Evolutionary conservation across 805 yeast genomes (phyloP).

Genomic region (Danielia reshetovae): DNA sequence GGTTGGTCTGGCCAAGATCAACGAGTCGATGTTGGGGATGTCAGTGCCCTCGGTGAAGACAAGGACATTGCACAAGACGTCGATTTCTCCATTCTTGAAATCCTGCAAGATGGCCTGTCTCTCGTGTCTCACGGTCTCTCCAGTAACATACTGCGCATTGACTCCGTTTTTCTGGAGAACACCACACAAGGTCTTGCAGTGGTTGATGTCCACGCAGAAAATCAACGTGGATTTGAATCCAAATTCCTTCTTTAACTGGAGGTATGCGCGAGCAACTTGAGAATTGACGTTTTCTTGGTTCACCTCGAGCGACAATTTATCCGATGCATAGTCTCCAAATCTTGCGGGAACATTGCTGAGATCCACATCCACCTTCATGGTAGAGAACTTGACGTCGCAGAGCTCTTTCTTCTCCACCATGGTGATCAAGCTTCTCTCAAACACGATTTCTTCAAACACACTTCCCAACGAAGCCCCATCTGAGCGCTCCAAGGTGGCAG

Average conservation of each 20-base stretch:
- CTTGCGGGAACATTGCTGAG: constrained; percentile 27
- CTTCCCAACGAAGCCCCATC: constrained; percentile 59
- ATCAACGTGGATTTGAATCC: constrained; percentile 60
- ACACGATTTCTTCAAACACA: constrained; percentile 71
- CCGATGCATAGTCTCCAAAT: constrained; percentile 53
- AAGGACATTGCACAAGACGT: constrained; percentile 81
- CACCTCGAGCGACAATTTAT: constrained; percentile 49
- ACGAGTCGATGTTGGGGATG: constrained; percentile 81
- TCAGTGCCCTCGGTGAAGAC: constrained; percentile 95
- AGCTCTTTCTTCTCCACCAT: constrained; percentile 70
- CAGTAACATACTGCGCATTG: constrained; percentile 67
- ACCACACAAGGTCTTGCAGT: constrained; percentile 52
- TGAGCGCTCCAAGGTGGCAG: constrained; percentile 81
- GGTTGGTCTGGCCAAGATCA: constrained; percentile 78
- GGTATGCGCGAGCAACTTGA: constrained; percentile 51
- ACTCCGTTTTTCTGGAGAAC: constrained; percentile 58
- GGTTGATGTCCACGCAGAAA: constrained; percentile 74
- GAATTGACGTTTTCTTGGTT: constrained; percentile 53
- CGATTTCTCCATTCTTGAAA: constrained; percentile 58
- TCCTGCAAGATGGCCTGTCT: constrained; percentile 51
- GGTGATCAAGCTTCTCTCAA: constrained; percentile 57
- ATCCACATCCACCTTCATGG: constrained; percentile 48
- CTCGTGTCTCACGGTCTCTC: constrained; percentile 51
- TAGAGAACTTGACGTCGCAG: constrained; percentile 62
- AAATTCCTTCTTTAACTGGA: constrained; percentile 30